Conservation (phyloP, 2,329 filamentous ascomycete genomes). For the Aspergillus transmontanensis region DNA sequence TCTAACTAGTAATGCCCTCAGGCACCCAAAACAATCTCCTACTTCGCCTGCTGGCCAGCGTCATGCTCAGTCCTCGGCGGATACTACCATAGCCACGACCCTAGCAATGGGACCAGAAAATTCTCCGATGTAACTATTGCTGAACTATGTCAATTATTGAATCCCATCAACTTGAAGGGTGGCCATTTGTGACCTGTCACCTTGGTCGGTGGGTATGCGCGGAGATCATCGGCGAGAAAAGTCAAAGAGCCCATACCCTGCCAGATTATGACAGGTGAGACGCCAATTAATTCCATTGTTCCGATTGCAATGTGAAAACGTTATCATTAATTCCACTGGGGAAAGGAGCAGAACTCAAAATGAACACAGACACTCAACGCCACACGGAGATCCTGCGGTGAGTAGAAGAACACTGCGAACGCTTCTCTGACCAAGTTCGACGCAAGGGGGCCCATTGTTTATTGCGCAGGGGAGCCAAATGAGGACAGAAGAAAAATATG, state of each 20-base stretch:
- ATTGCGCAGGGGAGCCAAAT: slow-evolving; percentile 18
- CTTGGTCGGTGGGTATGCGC: slow-evolving; percentile 1
- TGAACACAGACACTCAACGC: not conserved
- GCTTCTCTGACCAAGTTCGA: slow-evolving; percentile 8
- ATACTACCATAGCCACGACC: not conserved
- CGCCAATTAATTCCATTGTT: slow-evolving; percentile 13
- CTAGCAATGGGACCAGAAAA: not conserved
- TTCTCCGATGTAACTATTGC: slow-evolving; percentile 6
- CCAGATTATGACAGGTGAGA: slow-evolving; percentile 19
- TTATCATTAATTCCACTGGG: not conserved
- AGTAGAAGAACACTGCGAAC: not conserved
- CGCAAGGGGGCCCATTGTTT: slow-evolving; percentile 19
- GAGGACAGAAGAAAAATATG: slow-evolving; percentile 9
- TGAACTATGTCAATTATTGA: slow-evolving; percentile 11
- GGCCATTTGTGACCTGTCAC: slow-evolving; percentile 10
- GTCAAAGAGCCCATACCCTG: not conserved
- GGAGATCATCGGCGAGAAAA: slow-evolving; percentile 12
- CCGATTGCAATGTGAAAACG: not conserved
- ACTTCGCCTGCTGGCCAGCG: not conserved
- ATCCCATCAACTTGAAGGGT: not conserved
- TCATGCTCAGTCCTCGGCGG: not conserved
- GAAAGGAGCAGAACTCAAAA: not conserved
- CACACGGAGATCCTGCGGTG: slow-evolving; percentile 9
- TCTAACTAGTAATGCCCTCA: too few species aligned
- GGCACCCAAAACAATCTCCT: too few species aligned